Percentiles rank a stretch among this genome's conserved stretches.
phyloP scores from a whole-genome alignment of 2,329 filamentous ascomycete genomes.

The Fusarium coicis region DNA sequence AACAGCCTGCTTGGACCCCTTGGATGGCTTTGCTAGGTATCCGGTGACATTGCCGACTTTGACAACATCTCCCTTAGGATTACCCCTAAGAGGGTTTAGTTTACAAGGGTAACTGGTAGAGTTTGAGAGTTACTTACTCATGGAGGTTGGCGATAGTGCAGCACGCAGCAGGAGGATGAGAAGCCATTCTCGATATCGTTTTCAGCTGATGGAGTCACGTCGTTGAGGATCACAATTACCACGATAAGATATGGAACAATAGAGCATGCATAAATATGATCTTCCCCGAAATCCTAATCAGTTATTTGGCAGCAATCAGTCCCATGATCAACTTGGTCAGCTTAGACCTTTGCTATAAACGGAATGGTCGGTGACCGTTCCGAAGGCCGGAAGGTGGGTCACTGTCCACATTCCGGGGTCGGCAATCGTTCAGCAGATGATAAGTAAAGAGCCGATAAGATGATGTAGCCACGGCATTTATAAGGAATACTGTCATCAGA shows the following conservation, averaged over 20 bases:
- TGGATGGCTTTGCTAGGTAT: neutral
- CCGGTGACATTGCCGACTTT: neutral
- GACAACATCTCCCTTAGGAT: neutral
- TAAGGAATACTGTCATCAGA: neutral
- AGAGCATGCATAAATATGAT: neutral
- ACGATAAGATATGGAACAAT: neutral
- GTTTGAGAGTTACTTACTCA: neutral
- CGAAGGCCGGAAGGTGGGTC: constrained; percentile 29
- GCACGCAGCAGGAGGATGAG: constrained; percentile 20
- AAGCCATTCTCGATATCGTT: constrained; percentile 1
- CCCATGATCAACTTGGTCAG: neutral
- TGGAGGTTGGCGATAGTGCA: constrained; percentile 19
- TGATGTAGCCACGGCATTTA: neutral
- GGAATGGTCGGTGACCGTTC: constrained; percentile 13
- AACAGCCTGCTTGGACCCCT: constrained; percentile 48
- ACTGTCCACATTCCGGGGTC: neutral
- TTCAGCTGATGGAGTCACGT: neutral
- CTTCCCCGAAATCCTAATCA: neutral
- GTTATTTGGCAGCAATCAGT: neutral
- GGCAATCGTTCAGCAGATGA: neutral
- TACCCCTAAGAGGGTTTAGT: neutral
- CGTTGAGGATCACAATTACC: neutral
- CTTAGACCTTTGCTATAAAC: neutral
- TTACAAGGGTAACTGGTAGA: accelerated
- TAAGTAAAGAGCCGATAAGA: neutral